A percentile compares a stretch with the other conserved stretches of the same genome.
Conservation (phyloP, 2,329 filamentous ascomycete species). For the Diaporthe vexans region DNA sequence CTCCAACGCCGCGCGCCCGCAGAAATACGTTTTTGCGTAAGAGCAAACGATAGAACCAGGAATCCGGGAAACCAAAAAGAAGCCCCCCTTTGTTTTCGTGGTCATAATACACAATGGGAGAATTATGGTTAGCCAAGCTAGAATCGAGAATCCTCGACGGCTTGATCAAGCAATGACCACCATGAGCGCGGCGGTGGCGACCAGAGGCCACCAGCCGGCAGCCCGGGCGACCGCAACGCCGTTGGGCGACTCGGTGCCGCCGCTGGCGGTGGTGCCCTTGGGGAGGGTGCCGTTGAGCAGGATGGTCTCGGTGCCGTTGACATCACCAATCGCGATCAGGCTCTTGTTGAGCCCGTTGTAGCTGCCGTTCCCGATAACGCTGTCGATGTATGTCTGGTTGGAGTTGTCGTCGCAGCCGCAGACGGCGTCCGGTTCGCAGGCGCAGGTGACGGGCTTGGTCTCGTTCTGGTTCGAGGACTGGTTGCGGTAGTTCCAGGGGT, state of each 20-base stretch:
- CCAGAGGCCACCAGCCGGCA: constrained; percentile 65
- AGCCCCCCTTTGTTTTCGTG: too few relatives aligned
- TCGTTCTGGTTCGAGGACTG: constrained; percentile 66
- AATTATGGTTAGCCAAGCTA: too few relatives aligned
- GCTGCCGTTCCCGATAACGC: constrained; percentile 76
- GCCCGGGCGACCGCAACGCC: constrained; percentile 54
- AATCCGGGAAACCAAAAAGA: too few relatives aligned
- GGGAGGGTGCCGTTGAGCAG: constrained; percentile 83
- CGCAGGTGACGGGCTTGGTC: constrained; percentile 72
- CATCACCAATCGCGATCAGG: constrained; percentile 71
- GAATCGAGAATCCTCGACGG: too few relatives aligned
- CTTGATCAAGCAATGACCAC: constrained; percentile 57
- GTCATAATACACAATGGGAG: too few relatives aligned
- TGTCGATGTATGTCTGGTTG: constrained; percentile 69
- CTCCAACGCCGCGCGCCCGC: too few relatives aligned
- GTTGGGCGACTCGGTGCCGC: constrained; percentile 57
- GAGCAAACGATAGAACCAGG: too few relatives aligned
- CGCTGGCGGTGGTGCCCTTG: constrained; percentile 72
- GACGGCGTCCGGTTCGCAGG: constrained; percentile 67
- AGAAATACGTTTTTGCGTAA: too few relatives aligned
- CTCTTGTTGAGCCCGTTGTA: constrained; percentile 71
- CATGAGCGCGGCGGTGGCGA: constrained; percentile 59
- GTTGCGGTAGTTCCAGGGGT: constrained; percentile 65
- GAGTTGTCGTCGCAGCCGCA: constrained; percentile 81
- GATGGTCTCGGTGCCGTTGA: constrained; percentile 75